Evolutionary conservation across 805 yeast species (phyloP).

Genomic region (Candida palmyrensis): DNA sequence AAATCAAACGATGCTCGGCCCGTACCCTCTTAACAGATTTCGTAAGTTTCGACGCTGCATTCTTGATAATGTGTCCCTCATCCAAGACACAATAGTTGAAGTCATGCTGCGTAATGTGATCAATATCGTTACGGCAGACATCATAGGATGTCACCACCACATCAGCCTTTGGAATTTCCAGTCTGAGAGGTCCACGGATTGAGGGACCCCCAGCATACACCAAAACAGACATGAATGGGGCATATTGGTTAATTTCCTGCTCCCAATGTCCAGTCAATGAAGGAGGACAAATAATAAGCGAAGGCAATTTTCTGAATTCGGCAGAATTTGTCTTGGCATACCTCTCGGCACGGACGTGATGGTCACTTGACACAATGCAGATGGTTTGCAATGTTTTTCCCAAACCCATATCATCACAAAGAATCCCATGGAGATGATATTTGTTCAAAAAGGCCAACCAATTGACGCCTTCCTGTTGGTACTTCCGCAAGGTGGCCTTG

Average conservation of each 20-base stretch:
- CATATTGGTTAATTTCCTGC: slow-evolving; percentile 84
- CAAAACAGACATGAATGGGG: slow-evolving; percentile 76
- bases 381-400: slow-evolving; percentile 97
- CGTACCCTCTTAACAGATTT: slow-evolving; percentile 76
- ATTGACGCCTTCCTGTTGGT: slow-evolving; percentile 97
- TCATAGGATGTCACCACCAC: slow-evolving; percentile 93
- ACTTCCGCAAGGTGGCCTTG: slow-evolving; percentile 86
- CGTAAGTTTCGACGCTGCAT: slow-evolving; percentile 81
- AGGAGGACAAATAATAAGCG: slow-evolving; percentile 92
- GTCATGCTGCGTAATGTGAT: slow-evolving; percentile 50
- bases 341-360: slow-evolving; percentile 73
- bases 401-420: slow-evolving; percentile 99
- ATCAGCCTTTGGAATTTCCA: slow-evolving; percentile 55
- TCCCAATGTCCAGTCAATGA: slow-evolving; percentile 99
- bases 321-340: slow-evolving; percentile 52
- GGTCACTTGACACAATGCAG: slow-evolving; percentile 95
- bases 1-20: slow-evolving; percentile 85
- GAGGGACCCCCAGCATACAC: slow-evolving; percentile 95
- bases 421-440: slow-evolving; percentile 92
- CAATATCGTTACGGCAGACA: slow-evolving; percentile 89
- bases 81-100: slow-evolving; percentile 94
- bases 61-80: slow-evolving; percentile 97
- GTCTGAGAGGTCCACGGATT: slow-evolving; percentile 52
- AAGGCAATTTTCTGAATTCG: slow-evolving; percentile 73
- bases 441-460: slow-evolving; percentile 96